Evolutionary conservation across 352 stramenopile genomes (phyloP), one percentile per base, ranked within the genome.

Genomic region (Phytopythium cucurbitacearum): DNA sequence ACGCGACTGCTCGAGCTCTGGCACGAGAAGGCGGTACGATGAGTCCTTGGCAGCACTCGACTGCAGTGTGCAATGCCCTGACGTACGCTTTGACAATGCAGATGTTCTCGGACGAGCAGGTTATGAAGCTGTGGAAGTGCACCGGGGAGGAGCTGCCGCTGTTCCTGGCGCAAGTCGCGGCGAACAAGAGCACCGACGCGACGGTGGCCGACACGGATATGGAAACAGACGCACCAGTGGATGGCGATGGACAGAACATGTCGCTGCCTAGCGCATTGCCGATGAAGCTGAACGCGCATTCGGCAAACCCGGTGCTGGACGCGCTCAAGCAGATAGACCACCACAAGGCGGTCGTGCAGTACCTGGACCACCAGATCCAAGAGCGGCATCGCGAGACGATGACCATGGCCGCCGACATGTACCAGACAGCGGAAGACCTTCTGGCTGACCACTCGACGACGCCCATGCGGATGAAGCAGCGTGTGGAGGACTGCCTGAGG

Each of bases 291-390:
- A 93, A 91, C 38, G 78, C 77, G 4, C 82, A 84, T 47, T 85
- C 82, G 9, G 82, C 67, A 5, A 89, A 93, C 53, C 82, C 80
- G 1, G 74, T 90, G 48, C 54, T 93, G 11, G 64, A 93, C 38
- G 69, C 76, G 37, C 69, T 93, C 6, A 93, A 93, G 65, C 81
- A 87, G 42, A 93, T 93, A 51, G 82, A 93, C 41, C 66, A 89
- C 52, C 71, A 84, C 51, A 90, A 87, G 51, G 70, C 71, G 8
- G 77, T 71, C 36, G 73, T 93, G 42, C 70, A 72, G 34, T 85
- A 75, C 43, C 51, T 93, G 54, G 71, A 93, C 53, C 65, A 76
- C 40, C 62, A 72, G 38, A 75, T 93, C 39, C 51, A 59, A 56
- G 64, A 79, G 33, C 66, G 81, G 34, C 78, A 93, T 44, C 71